Evolutionary conservation across 805 yeast genomes (phyloP).

Genomic region (Saturnispora ahearnii): DNA sequence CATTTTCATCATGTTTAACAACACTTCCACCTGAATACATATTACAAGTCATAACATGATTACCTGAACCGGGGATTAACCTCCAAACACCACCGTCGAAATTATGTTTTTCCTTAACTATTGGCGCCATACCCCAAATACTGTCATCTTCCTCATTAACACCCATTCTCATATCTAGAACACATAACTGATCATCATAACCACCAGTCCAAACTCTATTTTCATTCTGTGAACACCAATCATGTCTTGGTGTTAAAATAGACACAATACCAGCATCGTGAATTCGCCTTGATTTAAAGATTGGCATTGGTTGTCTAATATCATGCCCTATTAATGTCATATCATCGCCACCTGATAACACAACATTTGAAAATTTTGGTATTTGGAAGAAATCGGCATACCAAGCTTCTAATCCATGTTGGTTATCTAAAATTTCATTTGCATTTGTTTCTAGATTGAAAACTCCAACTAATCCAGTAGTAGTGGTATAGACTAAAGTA

Average conservation of each 20-base stretch:
- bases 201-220: constrained; percentile 75
- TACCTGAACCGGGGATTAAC: constrained; percentile 46
- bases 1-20: constrained; percentile 29
- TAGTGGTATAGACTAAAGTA: constrained; percentile 47
- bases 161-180: constrained; percentile 57
- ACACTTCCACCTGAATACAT: constrained; percentile 94
- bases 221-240: constrained; percentile 35
- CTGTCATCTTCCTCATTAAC: constrained; percentile 19
- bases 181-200: constrained; percentile 72
- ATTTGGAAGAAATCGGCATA: constrained; percentile 61
- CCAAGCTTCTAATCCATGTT: constrained; percentile 83
- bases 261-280: constrained; percentile 92
- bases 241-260: constrained; percentile 44
- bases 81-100: constrained; percentile 97
- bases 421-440: constrained; percentile 21
- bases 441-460: constrained; percentile 21
- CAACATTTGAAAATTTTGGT: constrained; percentile 43
- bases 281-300: constrained; percentile 39
- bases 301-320: constrained; percentile 31
- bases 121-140: constrained; percentile 40
- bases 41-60: constrained; percentile 67
- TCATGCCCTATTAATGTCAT: constrained; percentile 69
- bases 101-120: constrained; percentile 33
- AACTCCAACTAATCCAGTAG: constrained; percentile 53
- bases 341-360: constrained; percentile 92